Conservation (phyloP, 768 basidiomycete species). For the Mycena sanguinolenta region DNA sequence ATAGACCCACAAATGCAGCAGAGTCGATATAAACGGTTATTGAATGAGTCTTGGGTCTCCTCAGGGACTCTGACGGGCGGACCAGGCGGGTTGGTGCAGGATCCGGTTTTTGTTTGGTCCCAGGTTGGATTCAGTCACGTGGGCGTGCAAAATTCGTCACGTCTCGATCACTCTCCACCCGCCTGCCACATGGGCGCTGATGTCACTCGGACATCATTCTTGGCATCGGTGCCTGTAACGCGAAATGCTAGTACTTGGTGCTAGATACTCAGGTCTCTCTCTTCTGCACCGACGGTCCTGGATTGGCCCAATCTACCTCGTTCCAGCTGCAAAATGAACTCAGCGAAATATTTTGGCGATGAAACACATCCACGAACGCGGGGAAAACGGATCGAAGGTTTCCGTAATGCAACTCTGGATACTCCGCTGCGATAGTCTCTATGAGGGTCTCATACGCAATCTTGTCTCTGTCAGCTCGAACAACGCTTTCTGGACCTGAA, state of each 20-base stretch:
- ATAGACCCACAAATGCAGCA: constrained; percentile 21
- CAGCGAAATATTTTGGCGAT: background rate
- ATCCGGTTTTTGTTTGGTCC: constrained; percentile 15
- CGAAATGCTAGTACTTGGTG: no score
- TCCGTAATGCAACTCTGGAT: constrained; percentile 80
- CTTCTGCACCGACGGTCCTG: constrained; percentile 6
- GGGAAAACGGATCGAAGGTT: constrained; percentile 71
- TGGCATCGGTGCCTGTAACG: no score
- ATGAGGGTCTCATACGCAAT: constrained; percentile 75
- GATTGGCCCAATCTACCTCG: constrained; percentile 40
- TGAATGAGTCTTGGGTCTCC: background rate
- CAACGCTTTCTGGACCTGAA: background rate
- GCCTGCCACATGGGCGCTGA: no score
- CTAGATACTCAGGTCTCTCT: background rate
- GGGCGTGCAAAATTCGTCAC: background rate
- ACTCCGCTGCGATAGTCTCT: constrained; percentile 64
- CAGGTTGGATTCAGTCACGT: constrained; percentile 23
- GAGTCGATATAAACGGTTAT: background rate
- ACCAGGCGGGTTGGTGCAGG: background rate
- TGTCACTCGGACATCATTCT: no score
- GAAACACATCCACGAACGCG: constrained; percentile 58
- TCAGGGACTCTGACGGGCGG: background rate
- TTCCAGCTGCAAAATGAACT: constrained; percentile 48
- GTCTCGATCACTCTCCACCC: no score
- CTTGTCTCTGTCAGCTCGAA: constrained; percentile 50